A percentile compares a stretch with the other conserved stretches of the same genome.
Evolutionary conservation across 1,139 yeast species (phyloP).

Genomic region (Yarrowia galli): DNA sequence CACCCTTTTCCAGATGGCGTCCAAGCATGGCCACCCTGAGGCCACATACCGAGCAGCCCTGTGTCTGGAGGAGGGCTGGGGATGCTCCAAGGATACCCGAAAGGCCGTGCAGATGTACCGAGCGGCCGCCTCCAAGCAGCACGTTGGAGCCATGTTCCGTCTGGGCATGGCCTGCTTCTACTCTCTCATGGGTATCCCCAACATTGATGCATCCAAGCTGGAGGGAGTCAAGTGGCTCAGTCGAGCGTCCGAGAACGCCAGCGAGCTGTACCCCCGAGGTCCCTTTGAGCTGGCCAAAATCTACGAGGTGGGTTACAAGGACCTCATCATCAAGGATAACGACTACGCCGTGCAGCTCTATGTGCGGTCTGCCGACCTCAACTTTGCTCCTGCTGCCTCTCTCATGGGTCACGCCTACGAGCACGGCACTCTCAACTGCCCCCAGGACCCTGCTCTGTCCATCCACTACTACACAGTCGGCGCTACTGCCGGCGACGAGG

Average conservation of each 20-base stretch:
- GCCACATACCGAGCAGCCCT: slow-evolving; percentile 90
- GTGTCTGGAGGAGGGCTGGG: slow-evolving; percentile 93
- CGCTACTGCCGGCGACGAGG: slow-evolving; percentile 86
- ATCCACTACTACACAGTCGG: slow-evolving; percentile 94
- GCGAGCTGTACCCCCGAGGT: slow-evolving; percentile 85
- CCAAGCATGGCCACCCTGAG: slow-evolving; percentile 91
- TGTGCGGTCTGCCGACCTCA: slow-evolving; percentile 88
- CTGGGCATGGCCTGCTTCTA: slow-evolving; percentile 86
- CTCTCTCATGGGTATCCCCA: slow-evolving; percentile 81
- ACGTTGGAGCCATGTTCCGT: slow-evolving; percentile 95
- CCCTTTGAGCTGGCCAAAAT: slow-evolving; percentile 92
- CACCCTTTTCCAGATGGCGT: slow-evolving; percentile 80
- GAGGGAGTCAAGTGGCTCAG: slow-evolving; percentile 93
- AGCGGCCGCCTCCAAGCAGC: slow-evolving; percentile 89
- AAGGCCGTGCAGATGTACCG: slow-evolving; percentile 83
- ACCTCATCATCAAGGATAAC: slow-evolving; percentile 82
- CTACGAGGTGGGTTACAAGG: slow-evolving; percentile 82
- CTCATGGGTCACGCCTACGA: slow-evolving; percentile 86
- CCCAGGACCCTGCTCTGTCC: slow-evolving; percentile 82
- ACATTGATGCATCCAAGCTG: slow-evolving; percentile 72
- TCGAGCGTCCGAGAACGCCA: slow-evolving; percentile 84
- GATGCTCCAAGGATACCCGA: slow-evolving; percentile 87
- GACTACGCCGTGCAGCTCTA: slow-evolving; percentile 87
- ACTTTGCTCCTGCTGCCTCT: slow-evolving; percentile 81
- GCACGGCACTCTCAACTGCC: slow-evolving; percentile 74